phyloP scores from a whole-genome alignment of 1,284 basidiomycete genomes.

The Cryptococcus sp. region DNA sequence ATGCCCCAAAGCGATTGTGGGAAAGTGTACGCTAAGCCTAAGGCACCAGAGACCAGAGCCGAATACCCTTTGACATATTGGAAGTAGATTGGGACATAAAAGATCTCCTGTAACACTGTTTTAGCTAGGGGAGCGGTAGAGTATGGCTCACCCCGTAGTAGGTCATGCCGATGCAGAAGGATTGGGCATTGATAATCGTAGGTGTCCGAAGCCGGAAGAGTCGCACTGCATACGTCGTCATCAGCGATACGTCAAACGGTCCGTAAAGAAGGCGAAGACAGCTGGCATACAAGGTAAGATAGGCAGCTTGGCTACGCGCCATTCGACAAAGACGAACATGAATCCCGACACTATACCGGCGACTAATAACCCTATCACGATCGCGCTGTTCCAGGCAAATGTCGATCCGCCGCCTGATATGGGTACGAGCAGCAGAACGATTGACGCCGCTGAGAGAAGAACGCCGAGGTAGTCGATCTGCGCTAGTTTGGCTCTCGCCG shows the following conservation, averaged over 20 bases:
- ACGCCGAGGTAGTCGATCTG: constrained; percentile 43
- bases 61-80: constrained; percentile 39
- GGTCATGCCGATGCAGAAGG: constrained; percentile 37
- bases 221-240: constrained; percentile 17
- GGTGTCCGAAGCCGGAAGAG: constrained; percentile 32
- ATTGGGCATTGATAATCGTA: constrained; percentile 28
- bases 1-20: constrained; percentile 29
- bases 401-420: constrained; percentile 42
- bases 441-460: constrained; percentile 28
- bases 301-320: constrained; percentile 29
- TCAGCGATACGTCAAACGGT: not conserved
- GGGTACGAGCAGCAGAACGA: constrained; percentile 39
- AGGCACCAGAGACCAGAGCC: constrained; percentile 30
- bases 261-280: not conserved
- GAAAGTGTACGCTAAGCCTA: constrained; percentile 36
- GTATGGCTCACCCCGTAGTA: constrained; percentile 34
- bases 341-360: constrained; percentile 18
- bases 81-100: constrained; percentile 39
- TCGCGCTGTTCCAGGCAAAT: constrained; percentile 36
- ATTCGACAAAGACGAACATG: constrained; percentile 30
- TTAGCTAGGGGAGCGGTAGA: not conserved
- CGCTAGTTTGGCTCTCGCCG: constrained; percentile 26
- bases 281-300: constrained; percentile 34
- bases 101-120: constrained; percentile 26
- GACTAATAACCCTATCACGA: constrained; percentile 35